Percentiles rank a stretch among this genome's conserved stretches.
Evolutionary conservation across 2,329 filamentous ascomycete species (phyloP).

Genomic region (Arthrobotrys sinensis): DNA sequence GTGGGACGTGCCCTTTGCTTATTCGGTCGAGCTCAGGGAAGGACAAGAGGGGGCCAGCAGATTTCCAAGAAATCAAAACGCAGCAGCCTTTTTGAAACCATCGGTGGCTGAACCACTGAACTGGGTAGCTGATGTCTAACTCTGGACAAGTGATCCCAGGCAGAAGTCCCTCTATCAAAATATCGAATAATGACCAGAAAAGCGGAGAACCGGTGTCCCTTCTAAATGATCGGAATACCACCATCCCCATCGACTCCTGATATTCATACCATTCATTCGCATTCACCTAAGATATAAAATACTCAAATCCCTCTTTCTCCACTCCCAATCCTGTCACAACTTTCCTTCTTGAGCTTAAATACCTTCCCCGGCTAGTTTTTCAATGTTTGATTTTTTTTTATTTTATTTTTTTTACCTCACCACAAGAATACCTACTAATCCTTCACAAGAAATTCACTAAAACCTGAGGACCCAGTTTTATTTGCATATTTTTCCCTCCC

Average conservation of each 20-base stretch:
- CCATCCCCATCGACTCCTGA: conserved; percentile 25
- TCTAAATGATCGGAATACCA: conserved; percentile 18
- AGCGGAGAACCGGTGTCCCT: conserved; percentile 28
- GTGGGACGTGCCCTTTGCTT: conserved; percentile 54
- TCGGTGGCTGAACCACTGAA: conserved; percentile 60
- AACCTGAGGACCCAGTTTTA: conserved; percentile 5
- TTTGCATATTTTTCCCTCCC: conserved; percentile 7
- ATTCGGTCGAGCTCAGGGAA: conserved; percentile 46
- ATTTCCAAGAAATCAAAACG: conserved; percentile 54
- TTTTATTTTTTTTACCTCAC: conserved; percentile 12
- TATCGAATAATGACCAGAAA: conserved; percentile 12
- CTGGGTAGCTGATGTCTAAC: conserved; percentile 59
- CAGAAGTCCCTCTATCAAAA: conserved; percentile 39
- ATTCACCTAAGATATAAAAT: conserved; percentile 16
- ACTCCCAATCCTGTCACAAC: conserved; percentile 46
- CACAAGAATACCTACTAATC: conserved; percentile 2
- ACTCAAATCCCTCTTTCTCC: conserved; percentile 46
- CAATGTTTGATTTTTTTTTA: conserved; percentile 27
- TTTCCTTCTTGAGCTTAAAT: conserved; percentile 61
- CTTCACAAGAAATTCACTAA: conserved; percentile 13
- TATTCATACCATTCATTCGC: conserved; percentile 18
- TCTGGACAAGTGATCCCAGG: conserved; percentile 58
- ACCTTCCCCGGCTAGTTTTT: conserved; percentile 38
- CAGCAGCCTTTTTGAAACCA: conserved; percentile 48
- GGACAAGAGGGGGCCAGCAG: conserved; percentile 32